Percentiles rank a stretch among this genome's conserved stretches.
phyloP scores from a whole-genome alignment of 352 stramenopile genomes.

The Phytophthora cactorum region DNA sequence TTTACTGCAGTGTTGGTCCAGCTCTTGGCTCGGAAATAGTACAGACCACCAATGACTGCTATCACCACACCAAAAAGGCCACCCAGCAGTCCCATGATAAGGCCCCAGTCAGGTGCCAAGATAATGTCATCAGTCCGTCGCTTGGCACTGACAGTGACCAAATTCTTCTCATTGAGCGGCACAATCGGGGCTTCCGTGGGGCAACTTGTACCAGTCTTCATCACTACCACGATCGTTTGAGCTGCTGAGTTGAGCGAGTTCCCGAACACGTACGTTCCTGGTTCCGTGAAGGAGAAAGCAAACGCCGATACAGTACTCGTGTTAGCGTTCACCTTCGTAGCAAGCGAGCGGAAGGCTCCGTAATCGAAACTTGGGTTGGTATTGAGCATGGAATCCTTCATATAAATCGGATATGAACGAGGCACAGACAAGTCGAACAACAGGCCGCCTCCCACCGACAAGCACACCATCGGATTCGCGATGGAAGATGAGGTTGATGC shows the following conservation, averaged over 20 bases:
- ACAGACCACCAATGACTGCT: constrained; percentile 76
- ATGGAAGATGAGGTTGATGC: constrained; percentile 46
- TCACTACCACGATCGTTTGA: constrained; percentile 87
- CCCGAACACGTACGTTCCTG: constrained; percentile 91
- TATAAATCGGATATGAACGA: constrained; percentile 90
- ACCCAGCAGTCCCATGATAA: constrained; percentile 80
- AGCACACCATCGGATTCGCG: constrained; percentile 88
- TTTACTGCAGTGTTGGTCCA: constrained; percentile 60
- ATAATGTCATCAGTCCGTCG: constrained; percentile 82
- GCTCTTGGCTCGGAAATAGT: constrained; percentile 87
- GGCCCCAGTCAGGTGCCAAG: constrained; percentile 87
- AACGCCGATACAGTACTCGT: constrained; percentile 72
- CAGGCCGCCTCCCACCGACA: constrained; percentile 79
- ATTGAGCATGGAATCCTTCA: constrained; percentile 96
- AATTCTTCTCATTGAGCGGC: constrained; percentile 83
- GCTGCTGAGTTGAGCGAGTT: constrained; percentile 74
- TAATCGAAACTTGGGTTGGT: constrained; percentile 94
- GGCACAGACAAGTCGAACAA: constrained; percentile 89
- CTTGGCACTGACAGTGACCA: constrained; percentile 87
- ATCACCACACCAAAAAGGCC: constrained; percentile 80
- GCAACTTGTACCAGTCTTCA: constrained; percentile 73
- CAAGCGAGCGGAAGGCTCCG: constrained; percentile 80
- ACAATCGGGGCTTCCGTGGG: constrained; percentile 86
- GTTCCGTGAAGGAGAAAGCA: constrained; percentile 85
- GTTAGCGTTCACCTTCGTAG: constrained; percentile 67